A percentile compares a stretch with the other conserved stretches of the same genome.
phyloP scores from a whole-genome alignment of 495 filamentous ascomycete species.

The Neurospora sp. region DNA sequence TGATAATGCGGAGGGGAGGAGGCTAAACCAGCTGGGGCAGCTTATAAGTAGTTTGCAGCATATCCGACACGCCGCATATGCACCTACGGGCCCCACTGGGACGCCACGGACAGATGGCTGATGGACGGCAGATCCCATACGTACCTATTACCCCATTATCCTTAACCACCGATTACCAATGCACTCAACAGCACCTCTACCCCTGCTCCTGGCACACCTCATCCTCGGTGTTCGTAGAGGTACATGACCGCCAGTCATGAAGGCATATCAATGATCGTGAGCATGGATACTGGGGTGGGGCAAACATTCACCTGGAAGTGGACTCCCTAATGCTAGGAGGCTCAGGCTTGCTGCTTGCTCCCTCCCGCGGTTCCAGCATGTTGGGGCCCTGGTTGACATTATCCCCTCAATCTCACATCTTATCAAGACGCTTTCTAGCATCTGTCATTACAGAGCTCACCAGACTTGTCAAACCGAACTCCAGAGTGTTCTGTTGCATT shows the following conservation, averaged over 20 bases:
- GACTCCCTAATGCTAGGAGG: background rate
- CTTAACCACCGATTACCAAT: background rate
- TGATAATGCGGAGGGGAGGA: slow-evolving; percentile 7
- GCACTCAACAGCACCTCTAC: background rate
- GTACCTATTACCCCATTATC: background rate
- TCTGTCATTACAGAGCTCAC: background rate
- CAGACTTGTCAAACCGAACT: background rate
- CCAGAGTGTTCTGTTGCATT: background rate
- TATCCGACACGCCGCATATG: slow-evolving; percentile 6
- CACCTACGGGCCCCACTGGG: background rate
- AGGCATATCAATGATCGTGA: background rate
- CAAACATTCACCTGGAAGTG: background rate
- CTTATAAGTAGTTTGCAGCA: slow-evolving; percentile 10
- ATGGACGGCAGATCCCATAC: background rate
- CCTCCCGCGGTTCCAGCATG: background rate
- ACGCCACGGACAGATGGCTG: background rate
- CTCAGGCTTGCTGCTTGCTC: background rate
- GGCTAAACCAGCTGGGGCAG: slow-evolving; percentile 11
- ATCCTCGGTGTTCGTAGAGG: background rate
- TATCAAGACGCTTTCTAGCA: background rate
- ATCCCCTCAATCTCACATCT: background rate
- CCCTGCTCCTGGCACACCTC: background rate
- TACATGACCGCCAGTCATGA: background rate
- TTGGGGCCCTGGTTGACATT: background rate
- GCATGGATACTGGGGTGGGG: background rate